Conservation (phyloP, 2,329 filamentous ascomycete species). For the Colletotrichum higginsianum region DNA sequence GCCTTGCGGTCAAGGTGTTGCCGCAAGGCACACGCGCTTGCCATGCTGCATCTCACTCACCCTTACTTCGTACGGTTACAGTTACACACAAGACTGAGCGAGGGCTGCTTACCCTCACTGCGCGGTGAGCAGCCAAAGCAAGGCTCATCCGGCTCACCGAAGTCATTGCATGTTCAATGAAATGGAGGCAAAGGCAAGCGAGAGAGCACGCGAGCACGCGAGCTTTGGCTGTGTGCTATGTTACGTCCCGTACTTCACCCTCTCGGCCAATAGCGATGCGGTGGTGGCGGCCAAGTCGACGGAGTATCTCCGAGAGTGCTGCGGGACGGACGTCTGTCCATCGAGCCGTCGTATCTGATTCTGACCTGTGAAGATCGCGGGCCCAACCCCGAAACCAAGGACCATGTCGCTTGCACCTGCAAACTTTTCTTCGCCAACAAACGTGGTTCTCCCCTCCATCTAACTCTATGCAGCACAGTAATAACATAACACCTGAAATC, state of each 20-base stretch:
- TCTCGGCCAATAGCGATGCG: background rate
- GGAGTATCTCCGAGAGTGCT: background rate
- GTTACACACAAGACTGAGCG: background rate
- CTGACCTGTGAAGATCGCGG: background rate
- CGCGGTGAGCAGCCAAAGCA: background rate
- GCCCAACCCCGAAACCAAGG: background rate
- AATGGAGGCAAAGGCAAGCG: background rate
- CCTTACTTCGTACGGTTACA: no score
- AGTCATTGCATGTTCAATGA: background rate
- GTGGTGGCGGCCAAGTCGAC: slow-evolving; percentile 1
- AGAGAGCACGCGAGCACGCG: no score
- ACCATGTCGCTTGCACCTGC: slow-evolving; percentile 8
- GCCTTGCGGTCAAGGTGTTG: background rate
- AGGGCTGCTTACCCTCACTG: background rate
- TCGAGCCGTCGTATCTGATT: slow-evolving; percentile 7
- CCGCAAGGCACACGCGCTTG: background rate
- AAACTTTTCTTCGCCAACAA: background rate
- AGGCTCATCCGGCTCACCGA: background rate
- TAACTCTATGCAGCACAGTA: no score
- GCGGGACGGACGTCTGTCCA: background rate
- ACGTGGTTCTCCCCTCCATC: background rate
- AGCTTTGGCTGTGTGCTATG: background rate
- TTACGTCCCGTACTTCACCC: background rate
- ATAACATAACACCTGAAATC: no score
- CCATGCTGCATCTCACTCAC: background rate